Evolutionary conservation across 805 yeast genomes (phyloP).

Genomic region (Starmerella potacharoeniae): DNA sequence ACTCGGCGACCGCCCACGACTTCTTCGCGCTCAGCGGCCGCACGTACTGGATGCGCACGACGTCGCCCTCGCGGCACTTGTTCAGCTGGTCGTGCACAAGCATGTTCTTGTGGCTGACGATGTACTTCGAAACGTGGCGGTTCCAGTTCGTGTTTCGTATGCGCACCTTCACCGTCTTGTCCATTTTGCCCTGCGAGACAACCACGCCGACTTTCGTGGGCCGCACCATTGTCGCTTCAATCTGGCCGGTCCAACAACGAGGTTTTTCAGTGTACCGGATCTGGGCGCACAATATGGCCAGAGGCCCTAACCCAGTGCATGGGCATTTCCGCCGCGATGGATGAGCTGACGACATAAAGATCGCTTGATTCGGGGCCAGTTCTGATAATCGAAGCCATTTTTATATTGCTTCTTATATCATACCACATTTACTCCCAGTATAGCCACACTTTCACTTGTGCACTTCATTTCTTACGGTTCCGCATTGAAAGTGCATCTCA

Average conservation of each 20-base stretch:
- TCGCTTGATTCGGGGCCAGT: too few relatives aligned
- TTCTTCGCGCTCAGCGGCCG: slow-evolving; percentile 76
- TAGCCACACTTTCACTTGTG: too few relatives aligned
- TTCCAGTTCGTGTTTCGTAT: slow-evolving; percentile 69
- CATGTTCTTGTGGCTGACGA: slow-evolving; percentile 67
- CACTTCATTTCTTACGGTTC: too few relatives aligned
- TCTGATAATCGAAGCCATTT: too few relatives aligned
- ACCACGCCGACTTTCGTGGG: slow-evolving; percentile 88
- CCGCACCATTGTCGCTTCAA: slow-evolving; percentile 52
- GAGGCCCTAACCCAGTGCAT: not conserved
- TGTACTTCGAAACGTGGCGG: slow-evolving; percentile 40
- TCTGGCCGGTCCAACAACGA: not conserved
- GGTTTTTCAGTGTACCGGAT: not conserved
- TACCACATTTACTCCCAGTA: too few relatives aligned
- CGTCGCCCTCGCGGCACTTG: slow-evolving; percentile 86
- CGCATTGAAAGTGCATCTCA: too few relatives aligned
- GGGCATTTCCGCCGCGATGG: too few relatives aligned
- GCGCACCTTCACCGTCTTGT: slow-evolving; percentile 87
- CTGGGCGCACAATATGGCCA: not conserved
- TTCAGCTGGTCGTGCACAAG: slow-evolving; percentile 90
- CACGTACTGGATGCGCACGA: slow-evolving; percentile 76
- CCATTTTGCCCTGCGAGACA: slow-evolving; percentile 91
- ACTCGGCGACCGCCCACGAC: slow-evolving; percentile 84
- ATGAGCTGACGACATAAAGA: too few relatives aligned
- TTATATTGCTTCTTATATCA: too few relatives aligned